Evolutionary conservation across 2,329 filamentous ascomycete genomes (phyloP).

Genomic region (Dothiorella sarmentorum): DNA sequence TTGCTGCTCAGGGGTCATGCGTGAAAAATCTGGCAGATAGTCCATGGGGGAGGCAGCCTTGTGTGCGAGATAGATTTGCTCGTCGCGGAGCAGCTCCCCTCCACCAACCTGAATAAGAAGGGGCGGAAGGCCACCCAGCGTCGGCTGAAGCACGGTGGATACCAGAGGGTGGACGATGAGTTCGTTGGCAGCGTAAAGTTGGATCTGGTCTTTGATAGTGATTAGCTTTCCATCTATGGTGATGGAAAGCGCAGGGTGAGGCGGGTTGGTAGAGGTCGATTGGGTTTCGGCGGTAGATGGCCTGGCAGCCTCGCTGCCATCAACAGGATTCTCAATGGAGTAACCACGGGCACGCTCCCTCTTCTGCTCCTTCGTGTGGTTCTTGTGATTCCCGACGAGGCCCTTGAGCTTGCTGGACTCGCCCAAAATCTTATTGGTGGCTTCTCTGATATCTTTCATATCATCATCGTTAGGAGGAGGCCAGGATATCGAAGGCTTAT

Average conservation of each 20-base stretch:
- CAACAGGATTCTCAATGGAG: conserved; percentile 24
- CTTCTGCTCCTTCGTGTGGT: conserved; percentile 27
- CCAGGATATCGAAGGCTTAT: conserved; percentile 87
- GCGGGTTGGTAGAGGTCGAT: neutral
- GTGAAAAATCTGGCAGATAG: conserved; percentile 61
- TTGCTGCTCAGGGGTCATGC: conserved; percentile 29
- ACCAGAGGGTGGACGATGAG: conserved; percentile 83
- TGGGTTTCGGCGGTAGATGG: neutral
- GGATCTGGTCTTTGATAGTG: conserved; percentile 85
- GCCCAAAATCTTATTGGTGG: conserved; percentile 4
- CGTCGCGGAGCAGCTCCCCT: conserved; percentile 84
- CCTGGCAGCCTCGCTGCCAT: neutral
- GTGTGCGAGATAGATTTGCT: conserved; percentile 92
- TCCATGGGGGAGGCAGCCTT: conserved; percentile 81
- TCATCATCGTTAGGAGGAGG: conserved; percentile 84
- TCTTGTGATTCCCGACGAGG: conserved; percentile 1
- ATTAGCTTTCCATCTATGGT: conserved; percentile 65
- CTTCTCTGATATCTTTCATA: conserved; percentile 47
- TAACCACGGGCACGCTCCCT: conserved; percentile 35
- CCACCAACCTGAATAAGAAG: conserved; percentile 83
- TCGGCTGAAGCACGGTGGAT: conserved; percentile 82
- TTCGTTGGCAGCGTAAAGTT: conserved; percentile 81
- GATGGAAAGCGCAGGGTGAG: conserved; percentile 52
- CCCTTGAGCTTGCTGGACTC: conserved; percentile 16
- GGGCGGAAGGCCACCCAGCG: conserved; percentile 84